Base-by-base conservation (phyloP, 2,329 filamentous ascomycete species). In the Trichoderma asperellum region DNA sequence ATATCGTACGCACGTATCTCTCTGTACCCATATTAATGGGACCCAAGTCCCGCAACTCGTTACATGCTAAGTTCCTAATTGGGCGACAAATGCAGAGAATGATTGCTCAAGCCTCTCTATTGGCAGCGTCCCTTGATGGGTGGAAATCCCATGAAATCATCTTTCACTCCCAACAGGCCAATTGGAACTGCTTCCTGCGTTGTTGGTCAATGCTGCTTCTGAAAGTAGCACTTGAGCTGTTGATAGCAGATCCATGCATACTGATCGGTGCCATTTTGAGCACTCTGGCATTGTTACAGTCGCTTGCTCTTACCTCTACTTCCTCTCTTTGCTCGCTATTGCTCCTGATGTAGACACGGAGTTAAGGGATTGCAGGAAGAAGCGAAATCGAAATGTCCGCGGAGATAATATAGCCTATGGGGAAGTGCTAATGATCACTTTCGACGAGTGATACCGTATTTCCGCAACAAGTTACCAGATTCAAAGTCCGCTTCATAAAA, bases 1-100 rank as follows among this genome's bases (percentile, higher is more conserved):
- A 58, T 67, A 59, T 59, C 37, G 55, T 40, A 37, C 62, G 62
- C 52, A 65, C 52, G 52, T 32, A 65, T 65, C 52, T 43, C 53
- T 35, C 52, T 24, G 63, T 66, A 52, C 40, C 64, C 55, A 67
- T 67, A 58, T 59, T 52, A 66, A 58, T 18, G 40, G 63, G 62
- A 52, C n/a, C 62, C 21, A 29, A 47, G 37, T 57, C 62, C 62
- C 56, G 62, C 62, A 65, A 32, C 43, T 16, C 32, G 62, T 18
- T 40, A 37, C 63, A 32, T 14, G 14, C 63, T n/a, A 59, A 43
- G 29, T 49, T 67, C 32, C 40, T 52, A 59, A 59, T 66, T 66
- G 55, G 63, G 63, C 32, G 58, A 27, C 49, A 52, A 35, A 35
- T 49, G 53, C 37, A 35, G 63, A 49, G 27, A 57, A 14, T 34